Evolutionary conservation across 768 basidiomycete species (phyloP).

Genomic region (Pleurotus citrinopileatus): DNA sequence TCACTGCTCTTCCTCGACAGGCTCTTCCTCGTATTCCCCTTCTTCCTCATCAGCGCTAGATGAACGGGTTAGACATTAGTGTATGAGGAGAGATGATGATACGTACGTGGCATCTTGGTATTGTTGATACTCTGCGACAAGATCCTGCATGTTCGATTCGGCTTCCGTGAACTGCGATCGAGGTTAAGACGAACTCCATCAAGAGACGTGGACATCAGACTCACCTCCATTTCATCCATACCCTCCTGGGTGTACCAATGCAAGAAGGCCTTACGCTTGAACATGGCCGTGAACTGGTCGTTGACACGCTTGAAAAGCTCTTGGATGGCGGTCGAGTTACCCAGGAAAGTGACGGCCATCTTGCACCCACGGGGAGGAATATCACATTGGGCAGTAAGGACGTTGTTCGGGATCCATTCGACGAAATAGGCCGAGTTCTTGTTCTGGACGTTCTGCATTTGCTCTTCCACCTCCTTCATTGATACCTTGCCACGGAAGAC

Average conservation of each 20-base stretch:
- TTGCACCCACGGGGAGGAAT: slow-evolving; percentile 93
- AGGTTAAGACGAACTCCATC: slow-evolving; percentile 1
- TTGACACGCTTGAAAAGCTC: slow-evolving; percentile 98
- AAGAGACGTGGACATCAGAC: neutral
- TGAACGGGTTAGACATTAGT: neutral
- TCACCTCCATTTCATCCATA: slow-evolving; percentile 96
- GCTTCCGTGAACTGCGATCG: slow-evolving; percentile 84
- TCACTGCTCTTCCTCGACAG: slow-evolving; percentile 56
- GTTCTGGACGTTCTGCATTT: slow-evolving; percentile 96
- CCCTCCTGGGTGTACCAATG: slow-evolving; percentile 99
- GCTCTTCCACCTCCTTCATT: slow-evolving; percentile 99
- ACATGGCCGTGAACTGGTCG: slow-evolving; percentile 99
- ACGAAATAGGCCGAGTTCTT: slow-evolving; percentile 99
- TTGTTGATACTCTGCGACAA: slow-evolving; percentile 97
- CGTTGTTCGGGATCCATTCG: slow-evolving; percentile 99
- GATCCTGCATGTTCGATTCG: slow-evolving; percentile 98
- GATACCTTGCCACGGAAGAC: slow-evolving; percentile 99
- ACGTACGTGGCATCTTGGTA: slow-evolving; percentile 93
- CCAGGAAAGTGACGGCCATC: slow-evolving; percentile 97
- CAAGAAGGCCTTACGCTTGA: slow-evolving; percentile 97
- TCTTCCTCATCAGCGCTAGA: slow-evolving; percentile 65
- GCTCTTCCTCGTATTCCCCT: slow-evolving; percentile 86
- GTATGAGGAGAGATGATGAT: neutral
- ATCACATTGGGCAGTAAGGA: slow-evolving; percentile 97
- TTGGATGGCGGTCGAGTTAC: slow-evolving; percentile 96